Conservation (phyloP, 352 stramenopile genomes). For the Phytophthora fragariaefolia region DNA sequence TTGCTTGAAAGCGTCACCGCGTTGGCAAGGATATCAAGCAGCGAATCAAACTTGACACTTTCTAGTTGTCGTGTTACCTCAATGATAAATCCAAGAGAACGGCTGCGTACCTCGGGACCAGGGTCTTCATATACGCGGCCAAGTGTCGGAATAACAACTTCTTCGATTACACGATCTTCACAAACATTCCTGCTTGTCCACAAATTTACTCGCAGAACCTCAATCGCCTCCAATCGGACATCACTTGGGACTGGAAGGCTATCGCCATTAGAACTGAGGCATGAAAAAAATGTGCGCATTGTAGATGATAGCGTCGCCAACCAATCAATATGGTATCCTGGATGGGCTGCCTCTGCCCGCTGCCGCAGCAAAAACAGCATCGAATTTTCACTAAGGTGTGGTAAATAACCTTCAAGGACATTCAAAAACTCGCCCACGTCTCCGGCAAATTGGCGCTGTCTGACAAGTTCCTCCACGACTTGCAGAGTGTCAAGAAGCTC, state of each 20-base stretch:
- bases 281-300: slow-evolving; percentile 75
- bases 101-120: slow-evolving; percentile 60
- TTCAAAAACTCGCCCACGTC: slow-evolving; percentile 80
- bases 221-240: slow-evolving; percentile 75
- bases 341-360: slow-evolving; percentile 67
- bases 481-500: slow-evolving; percentile 83
- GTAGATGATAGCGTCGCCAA: slow-evolving; percentile 56
- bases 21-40: slow-evolving; percentile 82
- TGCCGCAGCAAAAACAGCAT: slow-evolving; percentile 69
- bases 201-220: slow-evolving; percentile 75
- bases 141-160: slow-evolving; percentile 79
- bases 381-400: slow-evolving; percentile 61
- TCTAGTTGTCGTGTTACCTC: slow-evolving; percentile 77
- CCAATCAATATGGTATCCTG: slow-evolving; percentile 75
- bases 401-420: slow-evolving; percentile 77
- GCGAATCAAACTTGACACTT: slow-evolving; percentile 79
- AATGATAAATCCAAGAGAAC: slow-evolving; percentile 69
- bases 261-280: slow-evolving; percentile 36
- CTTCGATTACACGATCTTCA: slow-evolving; percentile 87
- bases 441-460: slow-evolving; percentile 61
- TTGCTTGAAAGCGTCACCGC: slow-evolving; percentile 68
- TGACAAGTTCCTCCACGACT: slow-evolving; percentile 78
- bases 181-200: slow-evolving; percentile 81
- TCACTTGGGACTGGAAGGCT: slow-evolving; percentile 41
- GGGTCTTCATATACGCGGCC: slow-evolving; percentile 75